Evolutionary conservation across 202 grass and related monocot species (phyloP).

Genomic region (Sporobolus alterniflorus): DNA sequence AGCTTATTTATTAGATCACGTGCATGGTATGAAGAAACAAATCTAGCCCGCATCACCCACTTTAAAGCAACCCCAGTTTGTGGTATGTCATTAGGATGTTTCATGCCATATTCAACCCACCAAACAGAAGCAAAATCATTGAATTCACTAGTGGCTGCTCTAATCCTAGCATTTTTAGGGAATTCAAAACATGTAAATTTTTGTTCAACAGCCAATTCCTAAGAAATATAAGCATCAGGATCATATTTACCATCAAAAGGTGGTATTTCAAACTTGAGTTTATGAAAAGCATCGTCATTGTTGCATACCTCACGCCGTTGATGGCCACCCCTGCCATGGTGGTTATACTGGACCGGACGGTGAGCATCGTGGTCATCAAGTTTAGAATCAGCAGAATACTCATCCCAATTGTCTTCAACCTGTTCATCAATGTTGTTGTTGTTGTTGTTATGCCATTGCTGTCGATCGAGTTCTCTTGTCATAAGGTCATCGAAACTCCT

Average conservation of each 20-base stretch:
- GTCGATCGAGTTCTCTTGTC: no score
- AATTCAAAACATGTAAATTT: background rate
- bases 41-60: background rate
- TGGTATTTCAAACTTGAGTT: background rate
- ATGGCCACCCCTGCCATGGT: background rate
- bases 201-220: background rate
- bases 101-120: background rate
- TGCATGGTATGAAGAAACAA: background rate
- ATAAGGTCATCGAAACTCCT: background rate
- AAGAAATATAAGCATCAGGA: background rate
- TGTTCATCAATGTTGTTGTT: no score
- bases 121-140: background rate
- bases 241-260: background rate
- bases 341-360: background rate
- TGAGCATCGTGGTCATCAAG: no score
- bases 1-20: background rate
- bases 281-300: background rate
- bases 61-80: background rate
- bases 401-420: no score
- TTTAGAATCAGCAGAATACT: background rate
- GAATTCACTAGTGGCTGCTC: background rate
- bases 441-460: no score
- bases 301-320: background rate
- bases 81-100: background rate
- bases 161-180: background rate